Percentiles rank a stretch among this genome's conserved stretches.
phyloP scores from a whole-genome alignment of 371 early-diverging fungal species.

The Actinomortierella wolfii region DNA sequence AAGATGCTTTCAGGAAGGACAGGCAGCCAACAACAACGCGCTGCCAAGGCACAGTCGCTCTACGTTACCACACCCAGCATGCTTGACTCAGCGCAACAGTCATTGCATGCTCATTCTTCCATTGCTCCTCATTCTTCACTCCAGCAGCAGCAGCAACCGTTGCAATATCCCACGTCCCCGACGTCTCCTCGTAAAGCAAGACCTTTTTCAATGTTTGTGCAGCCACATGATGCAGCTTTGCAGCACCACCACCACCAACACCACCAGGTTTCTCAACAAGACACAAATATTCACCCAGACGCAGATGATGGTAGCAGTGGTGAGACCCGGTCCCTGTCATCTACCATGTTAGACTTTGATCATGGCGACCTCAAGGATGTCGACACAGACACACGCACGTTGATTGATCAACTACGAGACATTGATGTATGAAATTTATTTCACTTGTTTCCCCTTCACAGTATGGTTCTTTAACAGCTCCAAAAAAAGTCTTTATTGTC shows the following conservation, averaged over 20 bases:
- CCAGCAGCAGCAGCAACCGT: slow-evolving; percentile 6
- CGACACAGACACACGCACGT: slow-evolving; percentile 24
- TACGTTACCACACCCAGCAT: slow-evolving; percentile 30
- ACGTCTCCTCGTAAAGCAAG: slow-evolving; percentile 31
- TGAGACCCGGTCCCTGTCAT: slow-evolving; percentile 11
- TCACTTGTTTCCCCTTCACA: too few species aligned
- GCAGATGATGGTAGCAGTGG: slow-evolving; percentile 30
- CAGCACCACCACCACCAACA: slow-evolving; percentile 8
- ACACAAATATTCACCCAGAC: slow-evolving; percentile 4
- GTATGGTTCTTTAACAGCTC: too few species aligned
- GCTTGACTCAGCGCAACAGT: slow-evolving; percentile 5
- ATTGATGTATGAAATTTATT: slow-evolving; percentile 31
- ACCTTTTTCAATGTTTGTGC: slow-evolving; percentile 37
- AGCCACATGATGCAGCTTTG: slow-evolving; percentile 17
- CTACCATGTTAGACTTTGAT: slow-evolving; percentile 14
- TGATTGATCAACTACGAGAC: slow-evolving; percentile 35
- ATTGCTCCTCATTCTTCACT: slow-evolving; percentile 1
- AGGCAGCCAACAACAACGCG: slow-evolving; percentile 35
- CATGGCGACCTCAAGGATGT: slow-evolving; percentile 26
- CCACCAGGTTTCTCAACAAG: slow-evolving; percentile 3
- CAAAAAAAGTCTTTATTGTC: too few species aligned
- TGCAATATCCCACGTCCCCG: not conserved
- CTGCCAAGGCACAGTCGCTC: slow-evolving; percentile 44
- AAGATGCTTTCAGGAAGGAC: slow-evolving; percentile 33
- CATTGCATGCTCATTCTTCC: too few species aligned